Evolutionary conservation across 2,329 filamentous ascomycete species (phyloP), one percentile per base, ranked within the genome.

Genomic region (Microsporum audouinii): DNA sequence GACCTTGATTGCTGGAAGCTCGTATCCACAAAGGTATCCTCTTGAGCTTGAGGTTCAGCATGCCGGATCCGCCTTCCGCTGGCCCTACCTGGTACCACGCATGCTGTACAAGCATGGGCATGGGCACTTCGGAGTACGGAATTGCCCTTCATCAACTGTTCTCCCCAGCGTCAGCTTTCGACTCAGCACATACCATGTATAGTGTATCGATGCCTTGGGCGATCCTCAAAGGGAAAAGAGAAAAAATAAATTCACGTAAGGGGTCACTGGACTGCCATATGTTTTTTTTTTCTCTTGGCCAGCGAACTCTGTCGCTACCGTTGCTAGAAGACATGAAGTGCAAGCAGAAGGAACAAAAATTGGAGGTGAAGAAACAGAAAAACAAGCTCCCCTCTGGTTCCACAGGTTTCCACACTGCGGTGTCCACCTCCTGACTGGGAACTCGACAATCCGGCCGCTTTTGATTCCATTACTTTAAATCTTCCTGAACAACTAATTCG

Each of bases 11-110:
- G 55, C 55, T 36, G 29, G 49, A 55, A 55, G 49, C 34, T 57
- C 36, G 36, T 57, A 57, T 57, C 39, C 39, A 57, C 55, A 39
- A 34, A 17, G 55, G 10, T 12, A 17, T 29, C 39, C 55, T 39
- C 31, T 41, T 29, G 38, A 41, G 39, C 55, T 43, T 29, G 34
- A 43, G 34, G 55, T 57, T 57, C 34, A 41, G 17, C 55, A 57
- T 12, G 33, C 55, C 55, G 55, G 55, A 57, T 57, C 55, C 55
- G 39, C 55, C 55, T 57, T 57, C 55, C 55, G 55, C 39, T 43
- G 55, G 55, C 36, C 55, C 55, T 57, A 36, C 38, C 33, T 57
- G 23, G 55, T 39, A 57, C 55, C 55, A 57, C 55, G 55, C 49
- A 53, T 17, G 8, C 38, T 57, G 55, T 17, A 17, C 33, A 29